Evolutionary conservation across 495 filamentous ascomycete genomes (phyloP).

Genomic region (Penicillium manginii): DNA sequence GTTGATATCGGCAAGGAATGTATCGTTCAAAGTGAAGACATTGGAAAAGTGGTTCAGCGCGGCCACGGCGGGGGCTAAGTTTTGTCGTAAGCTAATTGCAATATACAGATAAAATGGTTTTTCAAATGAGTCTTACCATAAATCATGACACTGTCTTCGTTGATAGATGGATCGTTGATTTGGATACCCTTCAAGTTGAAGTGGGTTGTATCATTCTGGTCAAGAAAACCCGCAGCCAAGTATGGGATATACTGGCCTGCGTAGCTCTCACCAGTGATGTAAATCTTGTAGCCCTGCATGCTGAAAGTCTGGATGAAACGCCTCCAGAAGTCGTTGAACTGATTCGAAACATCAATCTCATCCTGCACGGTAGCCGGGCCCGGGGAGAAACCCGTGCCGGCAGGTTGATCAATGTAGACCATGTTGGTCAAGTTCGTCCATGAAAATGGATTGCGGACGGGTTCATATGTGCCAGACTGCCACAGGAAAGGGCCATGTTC

Average conservation of each 20-base stretch:
- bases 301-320: slow-evolving; percentile 70
- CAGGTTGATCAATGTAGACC: slow-evolving; percentile 76
- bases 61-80: slow-evolving; percentile 58
- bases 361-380: slow-evolving; percentile 63
- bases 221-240: slow-evolving; percentile 74
- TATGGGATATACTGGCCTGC: slow-evolving; percentile 82
- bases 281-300: slow-evolving; percentile 65
- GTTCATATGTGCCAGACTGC: slow-evolving; percentile 67
- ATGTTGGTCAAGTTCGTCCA: slow-evolving; percentile 80
- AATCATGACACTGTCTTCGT: slow-evolving; percentile 46
- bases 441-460: slow-evolving; percentile 65
- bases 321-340: slow-evolving; percentile 74
- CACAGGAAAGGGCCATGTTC: slow-evolving; percentile 80
- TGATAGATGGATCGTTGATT: slow-evolving; percentile 71
- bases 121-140: slow-evolving; percentile 25
- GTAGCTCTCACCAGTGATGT: slow-evolving; percentile 72
- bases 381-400: slow-evolving; percentile 73
- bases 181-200: slow-evolving; percentile 69
- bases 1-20: slow-evolving; percentile 63
- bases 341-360: slow-evolving; percentile 64
- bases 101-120: not conserved
- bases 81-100: not conserved
- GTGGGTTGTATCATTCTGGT: slow-evolving; percentile 66
- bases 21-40: slow-evolving; percentile 68
- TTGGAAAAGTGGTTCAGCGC: slow-evolving; percentile 64